phyloP scores from a whole-genome alignment of 1,139 yeast species.

The Citeromyces siamensis region DNA sequence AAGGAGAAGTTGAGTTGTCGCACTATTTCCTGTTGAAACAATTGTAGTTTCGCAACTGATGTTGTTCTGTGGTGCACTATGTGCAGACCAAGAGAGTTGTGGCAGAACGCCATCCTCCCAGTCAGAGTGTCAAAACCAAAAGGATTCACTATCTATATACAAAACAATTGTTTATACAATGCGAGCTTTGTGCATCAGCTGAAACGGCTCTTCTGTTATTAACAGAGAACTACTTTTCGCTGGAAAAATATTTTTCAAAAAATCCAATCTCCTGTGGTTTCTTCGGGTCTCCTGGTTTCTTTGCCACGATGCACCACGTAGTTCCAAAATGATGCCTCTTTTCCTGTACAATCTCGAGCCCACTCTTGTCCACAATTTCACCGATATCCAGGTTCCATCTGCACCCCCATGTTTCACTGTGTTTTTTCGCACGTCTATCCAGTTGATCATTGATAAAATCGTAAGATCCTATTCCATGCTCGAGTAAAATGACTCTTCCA shows the following conservation, averaged over 20 bases:
- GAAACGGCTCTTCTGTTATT: no score
- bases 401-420: constrained; percentile 93
- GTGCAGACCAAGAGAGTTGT: no score
- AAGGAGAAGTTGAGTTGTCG: no score
- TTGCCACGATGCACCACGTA: constrained; percentile 75
- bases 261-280: constrained; percentile 31
- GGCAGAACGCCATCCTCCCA: no score
- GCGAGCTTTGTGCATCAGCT: no score
- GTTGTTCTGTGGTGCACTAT: no score
- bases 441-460: constrained; percentile 67
- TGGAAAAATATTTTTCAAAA: constrained; percentile 27
- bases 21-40: no score
- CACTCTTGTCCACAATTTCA: constrained; percentile 71
- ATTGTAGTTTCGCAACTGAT: no score
- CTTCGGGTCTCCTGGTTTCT: constrained; percentile 53
- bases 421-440: constrained; percentile 72
- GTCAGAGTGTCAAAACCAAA: no score
- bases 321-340: constrained; percentile 87
- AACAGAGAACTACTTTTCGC: not conserved
- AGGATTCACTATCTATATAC: no score
- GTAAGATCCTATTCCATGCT: constrained; percentile 85
- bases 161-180: no score
- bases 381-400: constrained; percentile 95
- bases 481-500: constrained; percentile 80
- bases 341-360: constrained; percentile 71